Conservation (phyloP, 2,329 filamentous ascomycete genomes). For the Pestalotiopsis sp. region DNA sequence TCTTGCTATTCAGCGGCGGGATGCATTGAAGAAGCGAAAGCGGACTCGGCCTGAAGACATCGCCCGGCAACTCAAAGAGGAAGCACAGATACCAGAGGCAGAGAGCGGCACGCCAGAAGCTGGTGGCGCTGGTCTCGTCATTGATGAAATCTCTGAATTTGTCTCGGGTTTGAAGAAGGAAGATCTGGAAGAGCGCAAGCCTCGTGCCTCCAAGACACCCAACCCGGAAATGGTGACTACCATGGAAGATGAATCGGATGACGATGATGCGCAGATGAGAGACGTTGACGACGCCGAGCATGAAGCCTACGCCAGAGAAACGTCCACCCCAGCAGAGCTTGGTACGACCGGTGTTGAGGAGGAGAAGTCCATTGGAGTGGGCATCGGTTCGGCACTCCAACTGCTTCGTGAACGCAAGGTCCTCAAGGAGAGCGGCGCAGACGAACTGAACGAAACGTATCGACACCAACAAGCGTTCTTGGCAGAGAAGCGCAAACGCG, state of each 20-base stretch:
- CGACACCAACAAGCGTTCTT: slow-evolving; percentile 79
- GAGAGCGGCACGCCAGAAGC: slow-evolving; percentile 47
- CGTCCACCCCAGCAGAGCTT: slow-evolving; percentile 46
- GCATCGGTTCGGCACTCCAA: slow-evolving; percentile 79
- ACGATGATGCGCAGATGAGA: slow-evolving; percentile 49
- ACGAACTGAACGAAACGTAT: slow-evolving; percentile 67
- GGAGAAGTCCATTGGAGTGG: slow-evolving; percentile 77
- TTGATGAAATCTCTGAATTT: slow-evolving; percentile 95
- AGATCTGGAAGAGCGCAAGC: slow-evolving; percentile 58
- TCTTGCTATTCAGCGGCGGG: slow-evolving; percentile 79
- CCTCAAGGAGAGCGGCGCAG: slow-evolving; percentile 65
- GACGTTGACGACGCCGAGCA: slow-evolving; percentile 54
- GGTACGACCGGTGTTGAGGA: slow-evolving; percentile 78
- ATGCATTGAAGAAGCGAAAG: slow-evolving; percentile 90
- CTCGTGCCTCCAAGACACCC: slow-evolving; percentile 43
- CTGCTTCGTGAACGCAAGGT: slow-evolving; percentile 87
- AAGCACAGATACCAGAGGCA: slow-evolving; percentile 54
- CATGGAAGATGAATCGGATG: slow-evolving; percentile 48
- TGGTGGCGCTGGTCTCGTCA: slow-evolving; percentile 69
- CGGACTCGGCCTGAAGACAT: slow-evolving; percentile 85
- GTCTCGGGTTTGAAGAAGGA: slow-evolving; percentile 80
- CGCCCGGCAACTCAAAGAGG: slow-evolving; percentile 75
- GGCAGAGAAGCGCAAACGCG: slow-evolving; percentile 71
- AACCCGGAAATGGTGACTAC: slow-evolving; percentile 42
- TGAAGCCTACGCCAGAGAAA: slow-evolving; percentile 48